Percentiles rank a stretch among this genome's conserved stretches.
These are phyloP conservation scores for Aurantiochytrium sp. DNA, from an alignment of 108 stramenopile species.

Conservation along the genomic window DNA sequence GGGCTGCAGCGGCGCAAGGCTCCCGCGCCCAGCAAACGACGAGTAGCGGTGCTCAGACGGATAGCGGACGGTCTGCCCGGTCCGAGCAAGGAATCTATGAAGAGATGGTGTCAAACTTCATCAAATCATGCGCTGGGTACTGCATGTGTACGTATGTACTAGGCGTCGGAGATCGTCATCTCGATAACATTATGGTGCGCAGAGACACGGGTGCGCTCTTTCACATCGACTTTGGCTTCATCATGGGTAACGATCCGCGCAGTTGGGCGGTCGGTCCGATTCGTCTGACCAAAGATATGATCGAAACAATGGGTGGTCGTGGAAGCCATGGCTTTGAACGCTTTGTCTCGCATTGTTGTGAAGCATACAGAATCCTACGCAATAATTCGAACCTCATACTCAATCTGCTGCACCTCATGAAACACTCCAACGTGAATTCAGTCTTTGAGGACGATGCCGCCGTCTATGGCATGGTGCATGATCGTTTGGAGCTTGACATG, in stretches of 20 bases:
- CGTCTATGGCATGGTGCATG: slow-evolving; percentile 83
- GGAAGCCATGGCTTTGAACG: slow-evolving; percentile 71
- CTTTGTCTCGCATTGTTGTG: slow-evolving; percentile 85
- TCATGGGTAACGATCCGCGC: slow-evolving; percentile 55
- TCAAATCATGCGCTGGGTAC: slow-evolving; percentile 92
- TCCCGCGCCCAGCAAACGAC: too few species aligned
- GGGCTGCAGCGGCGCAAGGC: too few species aligned
- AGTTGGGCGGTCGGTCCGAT: neutral
- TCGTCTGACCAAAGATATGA: slow-evolving; percentile 11
- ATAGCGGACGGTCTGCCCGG: neutral
- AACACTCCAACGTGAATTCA: slow-evolving; percentile 92
- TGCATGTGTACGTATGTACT: slow-evolving; percentile 93
- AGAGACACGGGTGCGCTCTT: slow-evolving; percentile 62
- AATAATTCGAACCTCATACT: slow-evolving; percentile 89
- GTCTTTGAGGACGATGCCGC: slow-evolving; percentile 84
- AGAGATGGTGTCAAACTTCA: slow-evolving; percentile 77
- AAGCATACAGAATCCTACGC: slow-evolving; percentile 86
- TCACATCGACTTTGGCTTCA: slow-evolving; percentile 83
- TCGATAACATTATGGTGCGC: slow-evolving; percentile 74
- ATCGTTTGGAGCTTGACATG: slow-evolving; percentile 60
- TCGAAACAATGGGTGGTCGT: slow-evolving; percentile 87
- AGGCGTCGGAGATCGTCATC: slow-evolving; percentile 71
- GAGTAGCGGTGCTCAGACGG: too few species aligned
- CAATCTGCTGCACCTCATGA: slow-evolving; percentile 88
- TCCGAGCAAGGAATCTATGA: slow-evolving; percentile 37